phyloP scores from a whole-genome alignment of 768 basidiomycete species.

The Leucocoprinus leucothites region DNA sequence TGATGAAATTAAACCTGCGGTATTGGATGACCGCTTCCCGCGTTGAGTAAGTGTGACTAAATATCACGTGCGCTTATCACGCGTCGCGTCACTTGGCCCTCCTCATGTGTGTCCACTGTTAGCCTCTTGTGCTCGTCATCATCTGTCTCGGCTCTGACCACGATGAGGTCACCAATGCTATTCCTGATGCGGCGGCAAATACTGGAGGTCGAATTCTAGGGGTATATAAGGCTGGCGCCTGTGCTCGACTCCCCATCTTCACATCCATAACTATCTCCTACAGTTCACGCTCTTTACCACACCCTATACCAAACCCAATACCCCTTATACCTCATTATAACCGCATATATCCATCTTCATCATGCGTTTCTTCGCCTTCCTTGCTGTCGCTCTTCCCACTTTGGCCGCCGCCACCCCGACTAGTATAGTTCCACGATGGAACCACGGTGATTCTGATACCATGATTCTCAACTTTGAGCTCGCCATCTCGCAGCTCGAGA shows the following conservation, averaged over 20 bases:
- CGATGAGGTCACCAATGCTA: background rate
- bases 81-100: background rate
- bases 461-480: constrained; percentile 41
- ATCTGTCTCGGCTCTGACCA: background rate
- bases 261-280: constrained; percentile 1
- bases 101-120: too few species aligned
- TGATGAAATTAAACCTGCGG: too few species aligned
- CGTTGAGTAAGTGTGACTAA: too few species aligned
- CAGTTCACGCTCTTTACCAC: constrained; percentile 3
- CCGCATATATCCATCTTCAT: background rate
- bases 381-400: background rate
- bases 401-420: background rate
- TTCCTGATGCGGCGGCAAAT: background rate
- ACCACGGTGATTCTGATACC: constrained; percentile 9
- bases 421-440: background rate
- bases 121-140: too few species aligned
- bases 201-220: background rate
- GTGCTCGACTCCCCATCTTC: background rate
- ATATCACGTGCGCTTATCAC: background rate
- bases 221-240: background rate
- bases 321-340: background rate
- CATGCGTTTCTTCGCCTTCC: constrained; percentile 4
- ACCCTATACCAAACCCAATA: background rate
- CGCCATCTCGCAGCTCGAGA: constrained; percentile 43
- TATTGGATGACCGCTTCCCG: background rate